Base-by-base conservation (phyloP, 2,329 filamentous ascomycete species). In the Alternaria tenuissima region DNA sequence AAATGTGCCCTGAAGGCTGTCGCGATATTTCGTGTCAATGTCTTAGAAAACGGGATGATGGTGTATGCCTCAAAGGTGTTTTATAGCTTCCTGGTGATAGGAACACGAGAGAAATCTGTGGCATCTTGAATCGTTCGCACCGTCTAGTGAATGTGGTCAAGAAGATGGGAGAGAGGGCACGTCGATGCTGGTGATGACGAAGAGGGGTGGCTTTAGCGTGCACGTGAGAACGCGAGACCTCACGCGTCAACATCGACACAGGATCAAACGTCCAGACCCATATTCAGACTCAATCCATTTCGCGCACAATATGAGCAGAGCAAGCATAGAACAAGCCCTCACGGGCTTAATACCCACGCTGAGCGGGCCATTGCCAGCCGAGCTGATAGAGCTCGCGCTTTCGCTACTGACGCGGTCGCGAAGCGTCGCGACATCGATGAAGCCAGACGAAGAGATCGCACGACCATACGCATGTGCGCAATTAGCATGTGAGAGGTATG, bases 401-500 rank as follows among this genome's bases (percentile, higher is more conserved):
- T 78, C 76, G 4, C 67, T 77, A 1, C 69, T 78, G 11, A 68
- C 76, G n/a, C 75, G 73, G 39, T 78, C 76, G 7, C 72, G 73
- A n/a, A 77, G 72, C 57, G 70, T 74, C 38, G 75, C 76, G 9
- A 97, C 78, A 86, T 77, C 72, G 4, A 61, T 78, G 41, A 78
- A 77, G 56, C 61, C 71, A 0, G 76, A 78, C 30, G 76, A 78
- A 48, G 76, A 78, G 61, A 78, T 78, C 20, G 76, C 71, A 22
- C 69, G 76, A 6, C 73, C 76, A 39, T 78, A 78, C 57, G 75
- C 76, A 52, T 78, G 76, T 56, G 74, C 76, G 9, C 76, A 78
- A 60, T 49, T 99, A 61, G 95, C 95, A 20, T 98, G 94, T 75
- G 92, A 94, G 69, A 87, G 92, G 91, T 92, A 80, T 6, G n/a